Conservation (phyloP, 169 alveolate species). For the Plasmodium malariae region DNA sequence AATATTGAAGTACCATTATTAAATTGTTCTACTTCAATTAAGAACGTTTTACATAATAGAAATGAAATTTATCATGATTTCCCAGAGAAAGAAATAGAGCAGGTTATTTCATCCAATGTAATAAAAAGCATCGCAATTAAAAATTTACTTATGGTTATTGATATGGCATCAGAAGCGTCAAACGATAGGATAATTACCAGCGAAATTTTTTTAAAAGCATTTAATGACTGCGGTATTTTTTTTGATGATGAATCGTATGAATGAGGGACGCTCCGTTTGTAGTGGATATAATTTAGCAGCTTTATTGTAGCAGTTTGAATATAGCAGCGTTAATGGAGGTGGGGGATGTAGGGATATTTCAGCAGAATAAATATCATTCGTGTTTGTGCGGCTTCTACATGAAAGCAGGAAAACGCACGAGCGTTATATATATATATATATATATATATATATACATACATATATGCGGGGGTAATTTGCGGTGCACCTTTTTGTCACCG, state of each 20-base stretch:
- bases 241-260: conserved; percentile 52
- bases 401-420: too few species aligned
- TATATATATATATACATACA: too few species aligned
- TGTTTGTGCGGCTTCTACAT: too few species aligned
- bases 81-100: conserved; percentile 33
- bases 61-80: conserved; percentile 32
- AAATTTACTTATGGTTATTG: conserved; percentile 52
- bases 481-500: too few species aligned
- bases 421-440: too few species aligned
- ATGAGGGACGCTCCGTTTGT: background rate
- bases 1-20: conserved; percentile 61
- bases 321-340: too few species aligned
- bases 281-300: too few species aligned
- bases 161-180: conserved; percentile 70
- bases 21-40: conserved; percentile 15
- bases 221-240: conserved; percentile 54
- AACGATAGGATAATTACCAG: conserved; percentile 36
- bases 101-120: conserved; percentile 24
- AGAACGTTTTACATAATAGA: conserved; percentile 50
- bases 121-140: conserved; percentile 58
- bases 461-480: too few species aligned
- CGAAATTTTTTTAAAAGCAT: conserved; percentile 45
- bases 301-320: too few species aligned
- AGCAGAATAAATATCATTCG: too few species aligned
- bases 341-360: too few species aligned